Evolutionary conservation across 768 basidiomycete species (phyloP).

Genomic region (Mrakia hoshinonis): DNA sequence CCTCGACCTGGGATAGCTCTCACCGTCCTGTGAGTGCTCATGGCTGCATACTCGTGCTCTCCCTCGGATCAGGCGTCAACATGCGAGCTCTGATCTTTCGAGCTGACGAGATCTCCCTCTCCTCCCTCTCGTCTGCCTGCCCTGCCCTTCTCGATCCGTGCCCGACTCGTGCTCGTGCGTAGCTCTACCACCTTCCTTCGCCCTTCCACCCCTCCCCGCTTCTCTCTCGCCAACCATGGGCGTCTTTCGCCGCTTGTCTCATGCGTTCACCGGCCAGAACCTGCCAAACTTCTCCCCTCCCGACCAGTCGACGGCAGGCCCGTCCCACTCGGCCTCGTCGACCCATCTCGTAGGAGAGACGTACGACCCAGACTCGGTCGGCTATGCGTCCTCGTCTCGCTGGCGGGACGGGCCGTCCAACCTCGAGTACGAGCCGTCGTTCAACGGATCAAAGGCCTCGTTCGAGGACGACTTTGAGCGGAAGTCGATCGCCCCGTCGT

Average conservation of each 20-base stretch:
- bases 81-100: too few species aligned
- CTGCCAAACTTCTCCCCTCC: slow-evolving; percentile 18
- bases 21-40: too few species aligned
- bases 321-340: neutral
- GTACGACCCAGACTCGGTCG: neutral
- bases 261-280: slow-evolving; percentile 23
- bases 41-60: too few species aligned
- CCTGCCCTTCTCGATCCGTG: too few species aligned
- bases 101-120: too few species aligned
- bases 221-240: slow-evolving; percentile 51
- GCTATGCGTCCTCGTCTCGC: slow-evolving; percentile 7
- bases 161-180: too few species aligned
- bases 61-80: too few species aligned
- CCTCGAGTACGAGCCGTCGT: neutral
- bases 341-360: neutral
- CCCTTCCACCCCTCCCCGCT: slow-evolving; percentile 59
- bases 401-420: neutral
- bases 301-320: neutral
- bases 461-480: slow-evolving; percentile 14
- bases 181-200: too few species aligned
- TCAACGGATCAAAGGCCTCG: neutral
- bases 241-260: slow-evolving; percentile 23
- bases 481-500: slow-evolving; percentile 23
- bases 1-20: too few species aligned
- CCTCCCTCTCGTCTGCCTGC: too few species aligned